phyloP scores from a whole-genome alignment of 306 rosid species.

The Gleditsia sinensis region DNA sequence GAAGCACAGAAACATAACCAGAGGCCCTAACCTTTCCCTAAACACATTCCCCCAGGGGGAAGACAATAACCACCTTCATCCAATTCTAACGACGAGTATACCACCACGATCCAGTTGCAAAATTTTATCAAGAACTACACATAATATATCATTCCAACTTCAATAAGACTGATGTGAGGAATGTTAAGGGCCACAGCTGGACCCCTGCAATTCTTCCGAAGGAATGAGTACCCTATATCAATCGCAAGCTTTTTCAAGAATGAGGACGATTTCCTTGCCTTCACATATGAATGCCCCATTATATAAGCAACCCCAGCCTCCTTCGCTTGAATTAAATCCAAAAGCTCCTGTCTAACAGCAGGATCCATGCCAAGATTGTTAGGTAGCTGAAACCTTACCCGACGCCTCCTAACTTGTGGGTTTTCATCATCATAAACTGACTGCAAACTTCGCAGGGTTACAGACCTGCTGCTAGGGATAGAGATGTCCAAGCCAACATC shows the following conservation, averaged over 20 bases:
- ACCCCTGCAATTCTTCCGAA: slow-evolving; percentile 87
- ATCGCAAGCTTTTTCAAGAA: slow-evolving; percentile 68
- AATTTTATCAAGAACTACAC: slow-evolving; percentile 48
- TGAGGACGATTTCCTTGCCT: slow-evolving; percentile 81
- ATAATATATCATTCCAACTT: slow-evolving; percentile 93
- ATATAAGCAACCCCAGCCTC: slow-evolving; percentile 87
- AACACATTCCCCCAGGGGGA: not conserved
- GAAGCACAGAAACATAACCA: slow-evolving; percentile 10
- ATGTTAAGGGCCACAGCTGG: slow-evolving; percentile 85
- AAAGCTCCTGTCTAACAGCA: slow-evolving; percentile 71
- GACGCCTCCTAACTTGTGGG: slow-evolving; percentile 59
- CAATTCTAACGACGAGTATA: not conserved
- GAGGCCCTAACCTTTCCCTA: slow-evolving; percentile 8
- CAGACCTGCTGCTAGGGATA: slow-evolving; percentile 66
- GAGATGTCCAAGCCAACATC: slow-evolving; percentile 45
- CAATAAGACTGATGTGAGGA: slow-evolving; percentile 87
- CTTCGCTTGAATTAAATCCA: slow-evolving; percentile 78
- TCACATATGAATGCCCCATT: slow-evolving; percentile 85
- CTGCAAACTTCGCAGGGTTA: slow-evolving; percentile 62
- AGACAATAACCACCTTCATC: slow-evolving; percentile 24
- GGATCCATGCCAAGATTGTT: slow-evolving; percentile 54
- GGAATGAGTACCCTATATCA: slow-evolving; percentile 79
- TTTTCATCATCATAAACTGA: slow-evolving; percentile 70
- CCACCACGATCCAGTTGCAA: slow-evolving; percentile 22
- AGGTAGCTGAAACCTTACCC: slow-evolving; percentile 71